These are phyloP conservation scores for Tetramitus jugosus DNA, from an alignment of 208 protist species.

Conservation along the genomic window DNA sequence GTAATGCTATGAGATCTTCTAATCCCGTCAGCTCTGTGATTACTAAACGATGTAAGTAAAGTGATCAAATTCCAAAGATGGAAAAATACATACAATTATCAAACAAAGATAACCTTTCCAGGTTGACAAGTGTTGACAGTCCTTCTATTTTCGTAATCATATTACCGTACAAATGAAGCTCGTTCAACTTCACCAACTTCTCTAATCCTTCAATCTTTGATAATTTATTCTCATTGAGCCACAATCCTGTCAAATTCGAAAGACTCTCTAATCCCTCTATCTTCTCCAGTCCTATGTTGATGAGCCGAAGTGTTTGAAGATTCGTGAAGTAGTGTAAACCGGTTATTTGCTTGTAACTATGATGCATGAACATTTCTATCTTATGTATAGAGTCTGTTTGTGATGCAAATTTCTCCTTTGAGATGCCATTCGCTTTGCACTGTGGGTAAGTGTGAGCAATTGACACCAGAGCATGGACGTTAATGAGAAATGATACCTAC, in stretches of 20 bases:
- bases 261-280: constrained; percentile 22
- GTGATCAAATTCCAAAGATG: constrained; percentile 58
- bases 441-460: too few relatives aligned
- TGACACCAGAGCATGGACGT: too few relatives aligned
- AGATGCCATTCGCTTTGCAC: constrained; percentile 67
- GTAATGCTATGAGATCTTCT: constrained; percentile 55
- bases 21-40: constrained; percentile 62
- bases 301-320: constrained; percentile 54
- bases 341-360: constrained; percentile 50
- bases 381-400: constrained; percentile 49
- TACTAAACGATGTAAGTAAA: constrained; percentile 53
- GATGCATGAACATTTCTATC: constrained; percentile 70
- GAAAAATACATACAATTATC: too few relatives aligned
- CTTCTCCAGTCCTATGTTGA: neutral
- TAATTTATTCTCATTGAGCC: constrained; percentile 32
- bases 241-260: constrained; percentile 25
- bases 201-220: constrained; percentile 30
- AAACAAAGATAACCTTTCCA: constrained; percentile 75
- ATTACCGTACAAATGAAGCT: constrained; percentile 41
- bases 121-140: constrained; percentile 49
- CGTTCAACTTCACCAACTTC: neutral
- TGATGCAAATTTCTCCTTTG: constrained; percentile 53
- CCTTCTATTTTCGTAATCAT: constrained; percentile 57
- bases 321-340: constrained; percentile 58
- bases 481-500: too few relatives aligned